These are phyloP conservation scores for Alternaria burnsii DNA, from an alignment of 2,329 filamentous ascomycete genomes.

Conservation along the genomic window DNA sequence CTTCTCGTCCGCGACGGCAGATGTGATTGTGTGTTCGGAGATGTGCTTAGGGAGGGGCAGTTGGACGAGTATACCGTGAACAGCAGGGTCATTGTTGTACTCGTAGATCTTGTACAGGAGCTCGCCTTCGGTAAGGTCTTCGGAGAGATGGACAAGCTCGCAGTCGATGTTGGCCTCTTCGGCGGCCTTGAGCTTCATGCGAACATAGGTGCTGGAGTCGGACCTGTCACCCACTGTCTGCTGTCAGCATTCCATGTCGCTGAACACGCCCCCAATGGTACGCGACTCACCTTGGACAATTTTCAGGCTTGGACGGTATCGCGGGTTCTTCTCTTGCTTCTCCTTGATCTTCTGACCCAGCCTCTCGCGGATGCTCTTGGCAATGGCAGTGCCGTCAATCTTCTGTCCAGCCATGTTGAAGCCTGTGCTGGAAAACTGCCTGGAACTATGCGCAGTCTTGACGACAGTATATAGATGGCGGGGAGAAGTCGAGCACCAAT, in stretches of 20 bases:
- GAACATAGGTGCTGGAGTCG: constrained; percentile 97
- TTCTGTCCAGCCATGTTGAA: constrained; percentile 82
- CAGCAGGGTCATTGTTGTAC: constrained; percentile 84
- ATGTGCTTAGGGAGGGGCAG: constrained; percentile 88
- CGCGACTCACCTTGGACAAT: constrained; percentile 83
- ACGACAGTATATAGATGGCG: constrained; percentile 30
- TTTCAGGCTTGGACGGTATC: constrained; percentile 88
- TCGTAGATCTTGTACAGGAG: constrained; percentile 81
- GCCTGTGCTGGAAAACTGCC: constrained; percentile 61
- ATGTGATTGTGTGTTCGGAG: constrained; percentile 89
- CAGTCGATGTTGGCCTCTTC: constrained; percentile 93
- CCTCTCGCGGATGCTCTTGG: constrained; percentile 85
- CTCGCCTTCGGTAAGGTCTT: constrained; percentile 82
- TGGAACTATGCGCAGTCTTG: constrained; percentile 15
- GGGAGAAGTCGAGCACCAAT: constrained; percentile 32
- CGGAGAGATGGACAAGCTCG: constrained; percentile 83
- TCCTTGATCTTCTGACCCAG: constrained; percentile 82
- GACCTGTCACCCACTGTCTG: constrained; percentile 83
- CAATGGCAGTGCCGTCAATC: constrained; percentile 96
- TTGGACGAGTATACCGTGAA: constrained; percentile 95
- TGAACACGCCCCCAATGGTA: constrained; percentile 8
- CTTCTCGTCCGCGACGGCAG: constrained; percentile 89
- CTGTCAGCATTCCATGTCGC: constrained; percentile 12
- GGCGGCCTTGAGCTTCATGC: constrained; percentile 99
- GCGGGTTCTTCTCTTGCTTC: constrained; percentile 81